A percentile compares a stretch with the other conserved stretches of the same genome.
Conservation (phyloP, 169 alveolate genomes). For the Theileria sp. region DNA sequence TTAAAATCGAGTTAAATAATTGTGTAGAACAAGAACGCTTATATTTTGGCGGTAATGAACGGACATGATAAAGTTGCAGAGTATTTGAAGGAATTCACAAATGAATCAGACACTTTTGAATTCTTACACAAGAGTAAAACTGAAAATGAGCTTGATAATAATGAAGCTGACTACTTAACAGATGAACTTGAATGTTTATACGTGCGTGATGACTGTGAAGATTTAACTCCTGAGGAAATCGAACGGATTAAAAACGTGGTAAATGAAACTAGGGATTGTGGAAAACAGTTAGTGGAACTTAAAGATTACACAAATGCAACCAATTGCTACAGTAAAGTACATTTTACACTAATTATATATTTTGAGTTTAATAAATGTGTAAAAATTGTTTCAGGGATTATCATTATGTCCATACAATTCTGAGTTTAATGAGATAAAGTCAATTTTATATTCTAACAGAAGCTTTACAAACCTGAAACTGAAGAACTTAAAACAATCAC, state of each 20-base stretch:
- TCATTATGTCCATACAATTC: neutral
- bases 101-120: conserved; percentile 28
- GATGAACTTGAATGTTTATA: neutral
- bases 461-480: conserved; percentile 45
- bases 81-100: conserved; percentile 23
- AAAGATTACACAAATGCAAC: conserved; percentile 8
- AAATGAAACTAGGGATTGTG: neutral
- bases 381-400: neutral
- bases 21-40: conserved; percentile 55
- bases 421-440: conserved; percentile 4
- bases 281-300: neutral
- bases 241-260: neutral
- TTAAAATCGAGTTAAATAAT: neutral
- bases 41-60: conserved; percentile 46
- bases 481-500: conserved; percentile 20
- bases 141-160: neutral
- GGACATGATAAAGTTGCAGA: conserved; percentile 49
- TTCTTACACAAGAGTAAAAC: conserved; percentile 13
- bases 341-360: neutral
- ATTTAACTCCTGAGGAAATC: neutral
- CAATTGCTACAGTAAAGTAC: conserved; percentile 7
- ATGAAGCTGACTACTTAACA: neutral
- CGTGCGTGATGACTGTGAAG: neutral
- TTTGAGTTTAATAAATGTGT: neutral
- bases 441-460: conserved; percentile 53